Conservation (phyloP, 495 filamentous ascomycete genomes). For the Hypoxylon lienhwacheense region DNA sequence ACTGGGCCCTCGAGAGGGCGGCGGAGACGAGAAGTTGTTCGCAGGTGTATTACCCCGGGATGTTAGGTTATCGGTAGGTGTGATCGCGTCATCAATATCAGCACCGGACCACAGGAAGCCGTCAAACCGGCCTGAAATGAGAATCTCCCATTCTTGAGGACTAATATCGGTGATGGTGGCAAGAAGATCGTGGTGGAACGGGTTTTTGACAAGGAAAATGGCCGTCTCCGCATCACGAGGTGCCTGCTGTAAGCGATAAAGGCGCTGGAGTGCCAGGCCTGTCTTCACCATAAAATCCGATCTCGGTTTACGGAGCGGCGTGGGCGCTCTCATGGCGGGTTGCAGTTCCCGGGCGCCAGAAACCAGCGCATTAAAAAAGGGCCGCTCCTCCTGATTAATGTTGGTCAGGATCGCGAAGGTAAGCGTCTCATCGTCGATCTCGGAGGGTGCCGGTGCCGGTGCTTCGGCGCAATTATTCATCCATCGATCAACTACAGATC, state of each 20-base stretch:
- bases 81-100: slow-evolving; percentile 58
- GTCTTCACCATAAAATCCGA: slow-evolving; percentile 71
- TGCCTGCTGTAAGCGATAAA: slow-evolving; percentile 71
- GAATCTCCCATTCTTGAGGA: slow-evolving; percentile 90
- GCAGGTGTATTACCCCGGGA: slow-evolving; percentile 60
- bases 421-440: slow-evolving; percentile 89
- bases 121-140: slow-evolving; percentile 94
- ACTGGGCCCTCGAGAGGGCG: slow-evolving; percentile 37
- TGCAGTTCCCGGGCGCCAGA: slow-evolving; percentile 65
- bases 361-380: slow-evolving; percentile 75
- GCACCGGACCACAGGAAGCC: slow-evolving; percentile 96
- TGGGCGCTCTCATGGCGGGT: slow-evolving; percentile 57
- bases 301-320: slow-evolving; percentile 58
- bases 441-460: slow-evolving; percentile 71
- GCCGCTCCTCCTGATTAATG: slow-evolving; percentile 71
- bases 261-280: slow-evolving; percentile 74
- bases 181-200: slow-evolving; percentile 78
- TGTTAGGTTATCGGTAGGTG: slow-evolving; percentile 44
- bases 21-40: slow-evolving; percentile 48
- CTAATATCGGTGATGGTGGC: slow-evolving; percentile 85
- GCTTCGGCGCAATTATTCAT: slow-evolving; percentile 73
- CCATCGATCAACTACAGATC: slow-evolving; percentile 82
- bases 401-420: slow-evolving; percentile 91
- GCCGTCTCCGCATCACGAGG: slow-evolving; percentile 85
- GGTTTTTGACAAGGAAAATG: slow-evolving; percentile 86